These are phyloP conservation scores for Ophiostoma montium DNA, from an alignment of 2,329 filamentous ascomycete genomes.

Conservation along the genomic window DNA sequence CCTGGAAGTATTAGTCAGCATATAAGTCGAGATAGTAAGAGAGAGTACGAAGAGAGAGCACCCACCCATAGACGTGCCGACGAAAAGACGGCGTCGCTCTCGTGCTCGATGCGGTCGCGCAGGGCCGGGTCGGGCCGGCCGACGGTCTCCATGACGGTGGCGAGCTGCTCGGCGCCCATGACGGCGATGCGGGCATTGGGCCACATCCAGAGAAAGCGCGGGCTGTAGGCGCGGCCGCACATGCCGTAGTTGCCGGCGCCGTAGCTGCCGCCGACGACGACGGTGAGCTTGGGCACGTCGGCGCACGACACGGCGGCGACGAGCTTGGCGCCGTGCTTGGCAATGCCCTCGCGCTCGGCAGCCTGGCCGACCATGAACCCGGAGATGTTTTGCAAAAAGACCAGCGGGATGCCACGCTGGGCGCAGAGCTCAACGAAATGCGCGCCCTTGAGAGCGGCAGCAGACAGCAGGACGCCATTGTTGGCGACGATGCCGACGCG, in stretches of 20 bases:
- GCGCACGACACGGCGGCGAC: constrained; percentile 91
- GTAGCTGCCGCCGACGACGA: constrained; percentile 85
- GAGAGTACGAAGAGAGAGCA: constrained; percentile 12
- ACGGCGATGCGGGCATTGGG: constrained; percentile 92
- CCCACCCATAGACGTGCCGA: constrained; percentile 76
- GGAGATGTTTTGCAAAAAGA: constrained; percentile 93
- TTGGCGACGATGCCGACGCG: constrained; percentile 89
- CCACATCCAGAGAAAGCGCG: constrained; percentile 91
- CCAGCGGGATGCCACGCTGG: constrained; percentile 74
- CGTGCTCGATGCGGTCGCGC: constrained; percentile 70
- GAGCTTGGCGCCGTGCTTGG: constrained; percentile 94
- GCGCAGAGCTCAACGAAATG: constrained; percentile 95
- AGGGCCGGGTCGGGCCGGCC: constrained; percentile 66
- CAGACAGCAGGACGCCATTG: constrained; percentile 87
- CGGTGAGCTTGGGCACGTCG: constrained; percentile 90
- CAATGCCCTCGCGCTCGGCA: constrained; percentile 87
- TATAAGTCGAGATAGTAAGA: not conserved
- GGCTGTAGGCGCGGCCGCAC: constrained; percentile 90
- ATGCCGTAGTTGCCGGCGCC: constrained; percentile 97
- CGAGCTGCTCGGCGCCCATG: constrained; percentile 89
- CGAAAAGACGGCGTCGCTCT: constrained; percentile 81
- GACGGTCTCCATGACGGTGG: constrained; percentile 87
- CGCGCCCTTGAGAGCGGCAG: constrained; percentile 80
- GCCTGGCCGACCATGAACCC: constrained; percentile 97
- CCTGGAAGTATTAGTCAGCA: constrained; percentile 28